phyloP scores from a whole-genome alignment of 2,329 filamentous ascomycete species.

The Penicillium sp. region DNA sequence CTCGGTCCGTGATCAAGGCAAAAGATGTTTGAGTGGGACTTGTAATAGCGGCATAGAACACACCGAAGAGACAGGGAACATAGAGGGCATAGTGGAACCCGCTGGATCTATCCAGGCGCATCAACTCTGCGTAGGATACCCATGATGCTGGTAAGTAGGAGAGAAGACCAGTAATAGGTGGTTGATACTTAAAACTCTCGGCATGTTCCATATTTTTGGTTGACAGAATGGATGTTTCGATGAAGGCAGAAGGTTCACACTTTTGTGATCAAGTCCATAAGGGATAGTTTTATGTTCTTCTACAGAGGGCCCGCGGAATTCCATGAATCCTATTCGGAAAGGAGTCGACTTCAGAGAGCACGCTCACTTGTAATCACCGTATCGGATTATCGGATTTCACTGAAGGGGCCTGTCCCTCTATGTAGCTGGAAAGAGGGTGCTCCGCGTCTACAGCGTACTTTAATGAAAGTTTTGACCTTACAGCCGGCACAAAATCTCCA shows the following conservation, averaged over 20 bases:
- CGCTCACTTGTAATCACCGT: not conserved
- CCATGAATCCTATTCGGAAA: not conserved
- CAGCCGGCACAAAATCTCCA: no score
- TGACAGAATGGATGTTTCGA: not conserved
- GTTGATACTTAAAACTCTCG: not conserved
- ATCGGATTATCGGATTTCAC: not conserved
- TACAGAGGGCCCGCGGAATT: not conserved
- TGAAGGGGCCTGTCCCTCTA: not conserved
- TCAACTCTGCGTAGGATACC: constrained; percentile 30
- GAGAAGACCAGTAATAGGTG: not conserved
- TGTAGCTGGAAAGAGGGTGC: not conserved
- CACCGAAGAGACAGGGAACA: constrained; percentile 83
- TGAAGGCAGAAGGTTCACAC: not conserved
- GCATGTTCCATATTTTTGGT: not conserved
- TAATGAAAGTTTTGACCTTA: not conserved
- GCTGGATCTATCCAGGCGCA: constrained; percentile 77
- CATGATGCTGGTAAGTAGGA: not conserved
- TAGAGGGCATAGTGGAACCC: constrained; percentile 86
- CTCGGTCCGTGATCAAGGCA: constrained; percentile 66
- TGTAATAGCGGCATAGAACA: constrained; percentile 66
- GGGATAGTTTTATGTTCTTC: not conserved
- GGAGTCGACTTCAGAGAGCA: not conserved
- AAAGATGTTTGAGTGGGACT: constrained; percentile 60
- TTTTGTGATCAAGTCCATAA: not conserved
- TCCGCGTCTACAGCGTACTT: not conserved